Evolutionary conservation across 192 early-diverging fungal genomes (phyloP).

Genomic region (Backusella macrospora): DNA sequence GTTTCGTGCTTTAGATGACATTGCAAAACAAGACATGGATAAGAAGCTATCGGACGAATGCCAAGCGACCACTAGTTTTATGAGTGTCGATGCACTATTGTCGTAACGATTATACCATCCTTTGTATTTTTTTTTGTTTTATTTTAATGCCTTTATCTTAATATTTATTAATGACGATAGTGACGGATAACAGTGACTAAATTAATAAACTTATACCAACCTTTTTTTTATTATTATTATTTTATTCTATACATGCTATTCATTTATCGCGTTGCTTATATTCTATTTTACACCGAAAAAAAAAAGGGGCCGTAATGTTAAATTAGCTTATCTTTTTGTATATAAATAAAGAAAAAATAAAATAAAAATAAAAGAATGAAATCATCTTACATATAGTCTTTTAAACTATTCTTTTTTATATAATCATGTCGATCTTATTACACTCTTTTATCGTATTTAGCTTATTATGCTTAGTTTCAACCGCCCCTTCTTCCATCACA

Average conservation of each 20-base stretch:
- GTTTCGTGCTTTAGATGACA: constrained; percentile 10
- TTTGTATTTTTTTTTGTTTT: neutral
- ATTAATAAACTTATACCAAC: no score
- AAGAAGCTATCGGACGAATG: neutral
- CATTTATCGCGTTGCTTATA: neutral
- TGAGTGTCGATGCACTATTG: neutral
- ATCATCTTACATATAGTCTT: neutral
- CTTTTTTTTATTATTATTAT: no score
- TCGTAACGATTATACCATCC: constrained; percentile 1
- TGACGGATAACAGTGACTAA: no score
- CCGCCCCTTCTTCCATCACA: neutral
- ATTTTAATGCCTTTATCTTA: no score
- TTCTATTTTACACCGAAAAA: neutral
- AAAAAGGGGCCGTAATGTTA: no score
- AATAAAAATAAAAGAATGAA: neutral
- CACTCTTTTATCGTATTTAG: neutral
- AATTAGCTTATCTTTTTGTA: neutral
- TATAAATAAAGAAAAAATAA: neutral
- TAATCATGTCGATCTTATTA: neutral
- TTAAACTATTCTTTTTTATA: neutral
- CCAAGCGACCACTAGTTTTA: constrained; percentile 6
- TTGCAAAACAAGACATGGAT: neutral
- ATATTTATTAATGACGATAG: no score
- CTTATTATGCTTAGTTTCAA: neutral
- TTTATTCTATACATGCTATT: no score